Evolutionary conservation across 2,329 filamentous ascomycete species (phyloP), one percentile per base, ranked within the genome.

Genomic region (Botryosphaeria dothidea): DNA sequence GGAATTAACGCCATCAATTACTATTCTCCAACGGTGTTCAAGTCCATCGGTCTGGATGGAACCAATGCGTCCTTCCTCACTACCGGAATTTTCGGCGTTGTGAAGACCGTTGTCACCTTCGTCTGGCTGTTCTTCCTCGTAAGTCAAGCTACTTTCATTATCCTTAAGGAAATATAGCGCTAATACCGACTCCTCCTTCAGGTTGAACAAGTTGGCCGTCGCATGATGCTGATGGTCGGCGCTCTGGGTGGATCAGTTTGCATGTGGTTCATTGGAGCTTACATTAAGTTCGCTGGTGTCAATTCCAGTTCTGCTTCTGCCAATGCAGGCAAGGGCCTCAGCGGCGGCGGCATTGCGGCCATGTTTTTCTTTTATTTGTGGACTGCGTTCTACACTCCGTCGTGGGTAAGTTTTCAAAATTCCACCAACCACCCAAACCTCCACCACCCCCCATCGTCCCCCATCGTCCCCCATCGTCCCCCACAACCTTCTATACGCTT

Each of bases 291-390:
- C 17, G 54, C 52, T 23, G 23, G 36, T 17, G 63, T 65, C 23
- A 36, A 9, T n/a, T 78, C 82, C 15, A 73, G 81, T 43, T 77
- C 82, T 0, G 74, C 69, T 7, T 13, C 25, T 3, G 64, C 69
- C 2, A 75, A 80, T 27, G 71, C 74, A 1, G 73, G 62, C 3
- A 71, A 71, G 5, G 69, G 69, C 48, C 79, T 82, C 63, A 78
- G 73, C 29, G 74, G 70, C 49, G 84, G 81, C 19, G 87, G 87
- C 15, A 85, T 87, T 63, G 85, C 85, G 0, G 87, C 87, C 36
- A 83, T 90, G 66, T 87, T 88, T 75, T 90, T 92, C 81, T 90
- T 92, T 79, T 92, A 91, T 71, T 81, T 92, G 0, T 92, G 88
- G 86, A 91, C 89, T 0, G 86, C 84, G 0, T 88, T 89, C 75